These are phyloP conservation scores for Cladosporium sp. DNA, from an alignment of 2,329 filamentous ascomycete species.

Conservation along the genomic window DNA sequence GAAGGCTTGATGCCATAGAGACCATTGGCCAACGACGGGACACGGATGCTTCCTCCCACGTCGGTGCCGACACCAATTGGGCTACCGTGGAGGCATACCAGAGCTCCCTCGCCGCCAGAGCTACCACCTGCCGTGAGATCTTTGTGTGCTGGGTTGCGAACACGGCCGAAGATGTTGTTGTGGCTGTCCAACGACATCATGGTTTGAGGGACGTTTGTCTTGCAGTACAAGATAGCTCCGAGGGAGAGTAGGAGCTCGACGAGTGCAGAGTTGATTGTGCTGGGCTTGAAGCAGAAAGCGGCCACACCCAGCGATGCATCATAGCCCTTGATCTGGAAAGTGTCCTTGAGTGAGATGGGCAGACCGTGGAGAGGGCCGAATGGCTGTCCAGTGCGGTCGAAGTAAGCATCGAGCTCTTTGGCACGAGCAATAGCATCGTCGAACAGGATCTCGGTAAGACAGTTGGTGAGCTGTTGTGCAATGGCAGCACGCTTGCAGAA, in stretches of 20 bases:
- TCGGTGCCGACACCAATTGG: constrained; percentile 57
- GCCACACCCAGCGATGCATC: constrained; percentile 47
- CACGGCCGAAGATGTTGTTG: constrained; percentile 54
- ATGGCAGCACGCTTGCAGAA: constrained; percentile 53
- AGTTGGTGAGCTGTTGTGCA: constrained; percentile 51
- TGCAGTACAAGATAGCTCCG: constrained; percentile 54
- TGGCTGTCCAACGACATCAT: constrained; percentile 56
- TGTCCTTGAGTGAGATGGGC: constrained; percentile 42
- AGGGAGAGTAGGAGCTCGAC: constrained; percentile 47
- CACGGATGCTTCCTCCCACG: constrained; percentile 56
- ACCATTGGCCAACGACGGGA: constrained; percentile 54
- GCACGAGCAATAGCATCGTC: constrained; percentile 42
- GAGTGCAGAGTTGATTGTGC: constrained; percentile 42
- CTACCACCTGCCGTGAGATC: constrained; percentile 55
- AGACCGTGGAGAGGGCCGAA: constrained; percentile 50
- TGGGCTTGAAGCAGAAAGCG: constrained; percentile 47
- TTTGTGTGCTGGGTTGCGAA: constrained; percentile 52
- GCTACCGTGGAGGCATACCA: constrained; percentile 53
- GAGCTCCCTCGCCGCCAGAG: constrained; percentile 56
- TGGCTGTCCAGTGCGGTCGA: constrained; percentile 39
- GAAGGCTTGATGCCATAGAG: constrained; percentile 52
- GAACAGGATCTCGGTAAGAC: constrained; percentile 47
- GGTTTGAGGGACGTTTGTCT: constrained; percentile 59
- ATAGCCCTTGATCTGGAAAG: constrained; percentile 40
- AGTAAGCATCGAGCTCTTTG: constrained; percentile 45